Evolutionary conservation across 2,329 filamentous ascomycete species (phyloP), one percentile per base, ranked within the genome.

Genomic region (Aspergillus viridinutans): DNA sequence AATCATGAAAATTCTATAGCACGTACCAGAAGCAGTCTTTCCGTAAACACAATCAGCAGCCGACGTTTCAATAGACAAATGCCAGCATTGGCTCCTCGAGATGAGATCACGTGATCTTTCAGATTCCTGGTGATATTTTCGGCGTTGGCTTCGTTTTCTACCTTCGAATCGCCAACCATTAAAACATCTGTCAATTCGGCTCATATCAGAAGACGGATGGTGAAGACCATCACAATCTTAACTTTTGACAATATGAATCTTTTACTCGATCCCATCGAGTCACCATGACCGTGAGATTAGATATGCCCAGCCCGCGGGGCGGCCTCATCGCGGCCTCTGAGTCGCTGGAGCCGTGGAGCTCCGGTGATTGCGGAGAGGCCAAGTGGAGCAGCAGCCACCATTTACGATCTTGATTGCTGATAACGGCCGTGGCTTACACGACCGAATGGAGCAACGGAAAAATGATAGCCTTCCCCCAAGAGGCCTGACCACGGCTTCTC

Each of bases 201-300:
- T 45, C 42, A 45, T 47, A 12, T 21, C 40, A 10, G 32, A 17
- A 10, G 32, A 17, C 4, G 4, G 10, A 29, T 29, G 28, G 10
- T 29, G 12, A 29, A 1, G 3, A 29, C 10, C 28, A 29, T 12
- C 28, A 10, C 10, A 12, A 29, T 29, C 28, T 53, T 2, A 10
- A 54, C 59, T 59, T 59, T 59, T 62, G 59, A 63, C 50, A 35
- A 35, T 50, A 7, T 35, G 20, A 53, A 57, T 35, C 54, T 53
- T 67, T 72, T 72, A 72, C 70, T 72, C 66, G 70, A 72, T 72
- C 58, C 28, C 57, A 72, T 72, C 69, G 70, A 72, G 70, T 72
- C 69, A 71, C 51, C 1, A 21, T 26, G n/a, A 40, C 10, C 21
- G 45, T 45, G 47, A 54, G 61, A 61, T 62, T 61, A 68, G 64